These are phyloP conservation scores for Dissoconium aciculare DNA, from an alignment of 2,329 filamentous ascomycete species.

Conservation along the genomic window DNA sequence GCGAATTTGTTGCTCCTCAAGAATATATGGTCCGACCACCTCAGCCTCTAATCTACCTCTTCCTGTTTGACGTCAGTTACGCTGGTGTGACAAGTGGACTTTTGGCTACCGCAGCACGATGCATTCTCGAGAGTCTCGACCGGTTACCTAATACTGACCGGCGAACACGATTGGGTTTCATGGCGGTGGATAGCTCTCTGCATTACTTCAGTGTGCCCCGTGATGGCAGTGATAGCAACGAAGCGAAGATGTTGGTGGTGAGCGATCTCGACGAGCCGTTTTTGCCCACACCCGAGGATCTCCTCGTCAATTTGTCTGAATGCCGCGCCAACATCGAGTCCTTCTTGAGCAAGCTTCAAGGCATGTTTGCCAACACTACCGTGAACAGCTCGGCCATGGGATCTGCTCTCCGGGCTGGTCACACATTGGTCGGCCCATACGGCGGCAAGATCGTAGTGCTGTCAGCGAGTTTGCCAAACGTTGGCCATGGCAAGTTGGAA, in stretches of 20 bases:
- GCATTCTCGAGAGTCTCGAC: slow-evolving; percentile 86
- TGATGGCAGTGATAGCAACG: slow-evolving; percentile 68
- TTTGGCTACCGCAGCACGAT: slow-evolving; percentile 78
- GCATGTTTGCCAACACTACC: slow-evolving; percentile 94
- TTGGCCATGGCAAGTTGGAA: slow-evolving; percentile 78
- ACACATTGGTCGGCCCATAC: slow-evolving; percentile 87
- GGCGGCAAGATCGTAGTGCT: slow-evolving; percentile 92
- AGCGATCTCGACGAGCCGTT: slow-evolving; percentile 95
- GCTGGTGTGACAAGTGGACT: slow-evolving; percentile 79
- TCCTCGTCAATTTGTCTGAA: slow-evolving; percentile 78
- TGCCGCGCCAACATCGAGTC: slow-evolving; percentile 80
- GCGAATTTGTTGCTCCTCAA: slow-evolving; percentile 93
- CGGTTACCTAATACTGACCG: slow-evolving; percentile 96
- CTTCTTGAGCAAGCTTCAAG: slow-evolving; percentile 78
- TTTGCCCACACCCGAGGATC: slow-evolving; percentile 79
- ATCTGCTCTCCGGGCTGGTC: slow-evolving; percentile 76
- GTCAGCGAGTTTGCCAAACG: slow-evolving; percentile 75
- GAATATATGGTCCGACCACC: slow-evolving; percentile 99
- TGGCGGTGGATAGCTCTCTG: slow-evolving; percentile 84
- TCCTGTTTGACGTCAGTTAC: slow-evolving; percentile 89
- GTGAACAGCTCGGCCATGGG: slow-evolving; percentile 88
- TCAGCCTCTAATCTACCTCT: slow-evolving; percentile 87
- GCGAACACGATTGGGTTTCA: slow-evolving; percentile 81
- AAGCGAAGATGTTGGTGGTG: slow-evolving; percentile 84
- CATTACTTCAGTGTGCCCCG: slow-evolving; percentile 94